Conservation (phyloP, 164 flowering plant species). For the Protea cynaroides region DNA sequence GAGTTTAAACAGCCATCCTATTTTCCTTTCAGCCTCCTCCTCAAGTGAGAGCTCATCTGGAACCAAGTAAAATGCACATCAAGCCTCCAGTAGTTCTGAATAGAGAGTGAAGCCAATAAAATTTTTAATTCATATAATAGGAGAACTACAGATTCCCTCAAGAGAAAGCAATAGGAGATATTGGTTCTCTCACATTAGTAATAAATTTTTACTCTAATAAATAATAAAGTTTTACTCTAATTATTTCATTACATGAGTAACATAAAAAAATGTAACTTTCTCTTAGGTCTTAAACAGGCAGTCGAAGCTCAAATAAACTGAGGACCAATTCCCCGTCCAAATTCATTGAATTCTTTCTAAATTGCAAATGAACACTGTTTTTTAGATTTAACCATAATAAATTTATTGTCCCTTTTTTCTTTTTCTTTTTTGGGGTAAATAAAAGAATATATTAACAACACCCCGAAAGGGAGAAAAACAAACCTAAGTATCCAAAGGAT, state of each 20-base stretch:
- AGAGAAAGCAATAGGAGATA: no score
- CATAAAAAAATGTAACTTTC: not conserved
- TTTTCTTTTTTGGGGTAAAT: no score
- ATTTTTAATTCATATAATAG: not conserved
- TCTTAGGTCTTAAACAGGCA: not conserved
- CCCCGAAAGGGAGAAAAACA: no score
- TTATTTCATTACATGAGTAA: not conserved
- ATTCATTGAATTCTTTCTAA: no score
- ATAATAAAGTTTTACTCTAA: no score
- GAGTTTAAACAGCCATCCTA: slow-evolving; percentile 83
- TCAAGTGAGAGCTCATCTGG: slow-evolving; percentile 64
- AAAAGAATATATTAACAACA: no score
- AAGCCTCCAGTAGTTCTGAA: not conserved
- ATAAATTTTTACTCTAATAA: no score
- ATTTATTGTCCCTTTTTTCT: no score
- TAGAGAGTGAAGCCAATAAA: not conserved
- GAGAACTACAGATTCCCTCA: not conserved
- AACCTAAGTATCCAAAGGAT: no score
- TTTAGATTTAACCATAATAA: no score
- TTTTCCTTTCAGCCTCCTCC: slow-evolving; percentile 78
- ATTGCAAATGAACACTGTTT: no score
- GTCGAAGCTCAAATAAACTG: not conserved
- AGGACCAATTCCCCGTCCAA: no score
- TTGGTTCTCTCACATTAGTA: not conserved
- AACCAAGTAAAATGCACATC: slow-evolving; percentile 1